Base-by-base conservation (phyloP, 108 stramenopile genomes). In the Schizochytrium sp. region DNA sequence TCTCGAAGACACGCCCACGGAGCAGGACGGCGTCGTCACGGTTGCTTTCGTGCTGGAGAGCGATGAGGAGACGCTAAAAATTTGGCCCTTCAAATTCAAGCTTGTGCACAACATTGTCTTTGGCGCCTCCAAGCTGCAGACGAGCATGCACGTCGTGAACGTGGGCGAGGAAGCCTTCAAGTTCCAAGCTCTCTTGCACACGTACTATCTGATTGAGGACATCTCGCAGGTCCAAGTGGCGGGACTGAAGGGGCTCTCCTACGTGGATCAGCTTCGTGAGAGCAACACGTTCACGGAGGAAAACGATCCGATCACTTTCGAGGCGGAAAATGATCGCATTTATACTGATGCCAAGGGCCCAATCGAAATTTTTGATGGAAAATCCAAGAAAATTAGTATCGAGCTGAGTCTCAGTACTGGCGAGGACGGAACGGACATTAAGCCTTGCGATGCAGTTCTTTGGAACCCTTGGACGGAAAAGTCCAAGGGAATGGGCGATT, bases 381-480 rank as follows among this genome's bases (percentile, higher is more conserved):
- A 60, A 18, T 19, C 44, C 28, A 4, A 72, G n/a, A 69, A 69
- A 12, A 83, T 83, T 4, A n/a, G 51, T 12, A 55, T 72, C 58
- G 29, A 72, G 4, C 55, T 76, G 34, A 44, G 60, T 57, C n/a
- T 72, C 57, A 18, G 23, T 16, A 10, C n/a, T 21, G 48, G 72
- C 34, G 89, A 28, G 6, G 44, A 57, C 18, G 44, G 29, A 5
- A 12, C 5, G 41, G 34, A 90, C 25, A 43, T 48, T n/a, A 23
- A 28, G 28, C 43, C 19, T 18, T 91, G 90, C 44, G 93, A 93
- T 18, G 55, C 44, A 12, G 93, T 93, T 25, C 48, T 93, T 16
- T 93, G 93, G 93, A 93, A 93, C 72, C 92, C 93, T 5, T 93
- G 93, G 93, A 71, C 90, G 51, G 92, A 88, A 8, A 92, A 92